These are phyloP conservation scores for Plectranthus barbatus DNA, from an alignment of 257 asterid species.

Conservation along the genomic window DNA sequence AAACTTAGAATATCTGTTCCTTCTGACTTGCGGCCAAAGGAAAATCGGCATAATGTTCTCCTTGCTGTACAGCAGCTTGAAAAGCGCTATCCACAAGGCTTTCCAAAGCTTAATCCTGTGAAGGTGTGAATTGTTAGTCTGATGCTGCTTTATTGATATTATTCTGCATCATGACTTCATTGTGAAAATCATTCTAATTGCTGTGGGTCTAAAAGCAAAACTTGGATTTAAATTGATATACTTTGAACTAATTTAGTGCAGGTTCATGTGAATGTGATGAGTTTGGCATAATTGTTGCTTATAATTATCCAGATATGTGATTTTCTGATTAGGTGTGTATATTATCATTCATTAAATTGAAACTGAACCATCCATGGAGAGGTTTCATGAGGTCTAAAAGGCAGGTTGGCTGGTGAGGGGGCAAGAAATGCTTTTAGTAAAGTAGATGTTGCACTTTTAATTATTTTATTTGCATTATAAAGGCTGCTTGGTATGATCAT, in stretches of 20 bases:
- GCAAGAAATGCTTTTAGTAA: background rate
- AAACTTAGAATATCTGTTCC: constrained; percentile 79
- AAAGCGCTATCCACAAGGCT: constrained; percentile 83
- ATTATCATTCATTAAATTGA: too few relatives aligned
- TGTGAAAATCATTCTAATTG: background rate
- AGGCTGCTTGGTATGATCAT: background rate
- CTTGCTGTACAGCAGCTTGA: constrained; percentile 84
- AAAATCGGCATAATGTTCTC: constrained; percentile 77
- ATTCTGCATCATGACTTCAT: constrained; percentile 8
- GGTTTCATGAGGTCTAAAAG: background rate
- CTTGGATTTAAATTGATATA: too few relatives aligned
- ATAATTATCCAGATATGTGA: background rate
- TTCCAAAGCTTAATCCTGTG: constrained; percentile 85
- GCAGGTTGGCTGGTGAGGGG: background rate
- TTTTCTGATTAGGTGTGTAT: background rate
- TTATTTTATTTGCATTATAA: background rate
- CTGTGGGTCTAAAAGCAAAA: background rate
- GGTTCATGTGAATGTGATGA: constrained; percentile 2
- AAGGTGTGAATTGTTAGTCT: constrained; percentile 42
- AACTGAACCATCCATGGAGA: too few relatives aligned
- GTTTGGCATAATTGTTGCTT: background rate
- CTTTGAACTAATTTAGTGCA: background rate
- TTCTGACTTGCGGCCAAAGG: constrained; percentile 82
- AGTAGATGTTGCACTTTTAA: background rate
- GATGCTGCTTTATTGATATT: constrained; percentile 6